These are phyloP conservation scores for Scedosporium boydii DNA, from an alignment of 2,329 filamentous ascomycete species.

Conservation along the genomic window DNA sequence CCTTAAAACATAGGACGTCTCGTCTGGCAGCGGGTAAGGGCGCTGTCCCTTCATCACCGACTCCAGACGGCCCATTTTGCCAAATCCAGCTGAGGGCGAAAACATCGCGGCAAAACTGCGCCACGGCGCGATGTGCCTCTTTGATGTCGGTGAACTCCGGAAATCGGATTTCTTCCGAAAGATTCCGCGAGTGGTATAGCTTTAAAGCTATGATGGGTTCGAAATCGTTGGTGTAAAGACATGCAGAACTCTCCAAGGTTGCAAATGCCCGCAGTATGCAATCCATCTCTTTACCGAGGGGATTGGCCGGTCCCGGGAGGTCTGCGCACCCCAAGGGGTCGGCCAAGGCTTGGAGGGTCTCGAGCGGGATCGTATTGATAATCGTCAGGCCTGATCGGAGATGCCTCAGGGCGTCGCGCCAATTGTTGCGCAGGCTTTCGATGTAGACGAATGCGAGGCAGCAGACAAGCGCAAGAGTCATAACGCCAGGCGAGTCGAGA, in stretches of 20 bases:
- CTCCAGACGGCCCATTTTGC: not conserved
- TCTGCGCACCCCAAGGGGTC: not conserved
- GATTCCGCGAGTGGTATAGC: not conserved
- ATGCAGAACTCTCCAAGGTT: slow-evolving; percentile 14
- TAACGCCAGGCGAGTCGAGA: slow-evolving; percentile 5
- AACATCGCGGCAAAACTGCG: slow-evolving; percentile 1
- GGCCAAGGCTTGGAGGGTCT: slow-evolving; percentile 8
- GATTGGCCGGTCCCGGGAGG: not conserved
- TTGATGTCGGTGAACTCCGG: not conserved
- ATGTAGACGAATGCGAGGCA: slow-evolving; percentile 22
- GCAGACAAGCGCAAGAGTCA: slow-evolving; percentile 19
- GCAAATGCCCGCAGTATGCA: slow-evolving; percentile 15
- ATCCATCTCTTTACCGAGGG: slow-evolving; percentile 9
- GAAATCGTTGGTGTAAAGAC: slow-evolving; percentile 12
- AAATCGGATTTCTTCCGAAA: not conserved
- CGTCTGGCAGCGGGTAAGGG: not conserved
- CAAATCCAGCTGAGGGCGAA: not conserved
- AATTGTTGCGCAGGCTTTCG: slow-evolving; percentile 18
- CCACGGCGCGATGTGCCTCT: not conserved
- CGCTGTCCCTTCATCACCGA: not conserved
- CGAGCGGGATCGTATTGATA: slow-evolving; percentile 18
- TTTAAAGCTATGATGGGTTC: slow-evolving; percentile 9
- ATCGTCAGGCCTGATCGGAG: slow-evolving; percentile 20
- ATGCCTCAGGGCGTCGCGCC: slow-evolving; percentile 17
- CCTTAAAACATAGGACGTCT: not conserved